Evolutionary conservation across 768 basidiomycete genomes (phyloP), one percentile per base, ranked within the genome.

Genomic region (Hygrophorus russula): DNA sequence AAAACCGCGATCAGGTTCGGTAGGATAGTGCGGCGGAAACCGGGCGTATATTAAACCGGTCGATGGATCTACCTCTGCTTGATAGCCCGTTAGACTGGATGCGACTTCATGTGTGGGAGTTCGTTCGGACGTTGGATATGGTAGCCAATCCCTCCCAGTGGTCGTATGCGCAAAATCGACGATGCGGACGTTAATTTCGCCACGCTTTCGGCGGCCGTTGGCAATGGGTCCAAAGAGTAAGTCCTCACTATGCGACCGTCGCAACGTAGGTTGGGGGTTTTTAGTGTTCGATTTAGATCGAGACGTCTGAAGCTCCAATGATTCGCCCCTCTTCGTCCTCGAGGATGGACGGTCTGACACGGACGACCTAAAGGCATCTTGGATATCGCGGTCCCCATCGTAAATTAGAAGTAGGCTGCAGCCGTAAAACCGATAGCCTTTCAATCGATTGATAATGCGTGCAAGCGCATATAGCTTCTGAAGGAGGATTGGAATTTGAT

Each of bases 151-250:
- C 17, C 73, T 72, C 10, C 96, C 96, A 1, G 93, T 97, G 7
- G 92, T 97, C 41, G 96, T 97, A 57, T 97, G 94, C 10, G 94
- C 96, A 64, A 99, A 99, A 63, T 99, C 96, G 44, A 99, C 96
- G 41, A 99, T 80, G 29, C 93, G 89, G 49, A 99, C 86, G 56
- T 88, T 90, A 47, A 98, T 76, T 58, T 96, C 94, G 27, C 96
- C 96, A 17, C 88, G 69, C 57, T 81, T 84, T 46, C 80, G 77
- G 42, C 76, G 76, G 34, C 80, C 76, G 58, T 78, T 78, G 1
- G 71, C 72, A 14, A 78, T 67, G 18, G 84, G 76, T 5, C 82
- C 82, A 13, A 74, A 59, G 36, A 87, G 70, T 19, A 88, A 61
- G 56, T 90, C 85, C 58, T 92, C 88, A 53, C 84, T 87, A 51